These are phyloP conservation scores for Quaeritorhiza haematococci DNA, from an alignment of 371 early-diverging fungal species.

Conservation along the genomic window DNA sequence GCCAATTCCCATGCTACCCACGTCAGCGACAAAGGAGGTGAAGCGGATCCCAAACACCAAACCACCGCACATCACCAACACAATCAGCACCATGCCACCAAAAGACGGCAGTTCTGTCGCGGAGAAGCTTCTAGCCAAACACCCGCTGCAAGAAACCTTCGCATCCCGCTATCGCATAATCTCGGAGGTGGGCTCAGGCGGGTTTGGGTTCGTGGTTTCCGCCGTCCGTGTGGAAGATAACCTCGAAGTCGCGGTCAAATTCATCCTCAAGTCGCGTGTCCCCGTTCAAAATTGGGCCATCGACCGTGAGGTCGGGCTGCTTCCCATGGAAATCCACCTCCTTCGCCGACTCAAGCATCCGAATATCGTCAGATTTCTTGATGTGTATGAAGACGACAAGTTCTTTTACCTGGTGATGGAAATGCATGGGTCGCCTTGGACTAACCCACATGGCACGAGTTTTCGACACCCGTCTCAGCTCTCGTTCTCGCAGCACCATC, in stretches of 20 bases:
- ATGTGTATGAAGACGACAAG: conserved; percentile 58
- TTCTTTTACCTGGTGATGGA: conserved; percentile 75
- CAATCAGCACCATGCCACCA: too few relatives aligned
- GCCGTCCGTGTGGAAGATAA: conserved; percentile 42
- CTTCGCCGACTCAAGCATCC: conserved; percentile 49
- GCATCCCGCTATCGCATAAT: background rate
- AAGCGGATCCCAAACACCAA: too few relatives aligned
- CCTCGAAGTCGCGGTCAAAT: conserved; percentile 74
- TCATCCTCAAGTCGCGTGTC: conserved; percentile 63
- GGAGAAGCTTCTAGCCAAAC: background rate
- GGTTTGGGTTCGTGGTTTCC: conserved; percentile 71
- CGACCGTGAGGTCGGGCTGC: conserved; percentile 50
- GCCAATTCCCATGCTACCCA: too few relatives aligned
- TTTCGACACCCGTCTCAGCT: background rate
- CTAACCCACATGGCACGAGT: background rate
- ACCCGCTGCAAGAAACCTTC: background rate
- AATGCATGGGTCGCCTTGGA: conserved; percentile 71
- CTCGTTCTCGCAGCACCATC: background rate
- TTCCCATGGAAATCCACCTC: conserved; percentile 49
- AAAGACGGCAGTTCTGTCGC: too few relatives aligned
- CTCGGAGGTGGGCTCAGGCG: conserved; percentile 68
- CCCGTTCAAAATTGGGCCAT: conserved; percentile 55
- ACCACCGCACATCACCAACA: too few relatives aligned
- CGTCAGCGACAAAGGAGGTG: too few relatives aligned
- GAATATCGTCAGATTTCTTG: conserved; percentile 65